A percentile compares a stretch with the other conserved stretches of the same genome.
Conservation (phyloP, 371 early-diverging fungal genomes). For the Saksenaea oblongispora region DNA sequence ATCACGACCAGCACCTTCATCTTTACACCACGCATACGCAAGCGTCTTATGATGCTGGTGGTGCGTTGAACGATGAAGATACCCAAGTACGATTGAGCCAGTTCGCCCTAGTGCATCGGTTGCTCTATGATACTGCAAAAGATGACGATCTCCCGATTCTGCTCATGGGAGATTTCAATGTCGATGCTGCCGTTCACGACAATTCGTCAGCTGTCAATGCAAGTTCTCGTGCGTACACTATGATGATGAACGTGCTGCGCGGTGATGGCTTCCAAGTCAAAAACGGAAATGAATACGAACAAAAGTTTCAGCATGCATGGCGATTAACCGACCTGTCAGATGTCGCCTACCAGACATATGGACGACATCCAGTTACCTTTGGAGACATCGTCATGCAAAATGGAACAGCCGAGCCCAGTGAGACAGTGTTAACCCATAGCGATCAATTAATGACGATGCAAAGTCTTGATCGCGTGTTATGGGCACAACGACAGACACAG, state of each 20-base stretch:
- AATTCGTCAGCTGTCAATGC: constrained; percentile 35
- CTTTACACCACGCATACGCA: constrained; percentile 87
- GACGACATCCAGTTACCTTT: constrained; percentile 79
- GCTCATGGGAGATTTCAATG: constrained; percentile 79
- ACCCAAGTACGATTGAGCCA: constrained; percentile 64
- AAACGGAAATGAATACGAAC: constrained; percentile 13
- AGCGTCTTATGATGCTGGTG: constrained; percentile 63
- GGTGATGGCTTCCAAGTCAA: constrained; percentile 49
- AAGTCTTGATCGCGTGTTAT: constrained; percentile 73
- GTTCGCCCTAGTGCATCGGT: constrained; percentile 60
- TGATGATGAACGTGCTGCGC: constrained; percentile 66
- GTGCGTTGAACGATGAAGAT: constrained; percentile 52
- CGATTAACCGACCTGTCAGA: constrained; percentile 44
- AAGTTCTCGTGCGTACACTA: constrained; percentile 58
- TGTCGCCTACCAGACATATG: constrained; percentile 49
- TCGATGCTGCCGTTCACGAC: constrained; percentile 67
- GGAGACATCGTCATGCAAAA: constrained; percentile 52
- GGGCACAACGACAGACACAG: constrained; percentile 16
- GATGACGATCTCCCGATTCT: constrained; percentile 50
- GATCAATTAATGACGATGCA: constrained; percentile 57
- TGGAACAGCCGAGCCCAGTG: constrained; percentile 53
- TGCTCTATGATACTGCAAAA: constrained; percentile 53
- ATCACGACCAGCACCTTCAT: constrained; percentile 53
- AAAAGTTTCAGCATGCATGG: constrained; percentile 25
- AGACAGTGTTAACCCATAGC: constrained; percentile 60